Evolutionary conservation across 2,329 filamentous ascomycete genomes (phyloP).

Genomic region (Neofusicoccum umdonicola): DNA sequence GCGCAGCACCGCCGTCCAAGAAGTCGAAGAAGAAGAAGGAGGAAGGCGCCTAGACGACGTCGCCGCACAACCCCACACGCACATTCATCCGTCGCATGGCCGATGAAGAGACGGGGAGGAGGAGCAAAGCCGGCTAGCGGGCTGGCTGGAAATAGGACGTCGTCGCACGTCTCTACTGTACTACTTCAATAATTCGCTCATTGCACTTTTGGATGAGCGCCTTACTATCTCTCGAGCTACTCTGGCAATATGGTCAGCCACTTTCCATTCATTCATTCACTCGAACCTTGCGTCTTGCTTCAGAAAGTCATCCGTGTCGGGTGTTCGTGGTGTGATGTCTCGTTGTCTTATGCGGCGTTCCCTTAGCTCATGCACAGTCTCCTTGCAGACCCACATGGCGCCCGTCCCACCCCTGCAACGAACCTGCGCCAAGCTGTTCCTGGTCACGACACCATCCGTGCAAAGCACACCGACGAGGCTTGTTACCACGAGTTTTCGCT

Average conservation of each 20-base stretch:
- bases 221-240: not conserved
- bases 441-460: not conserved
- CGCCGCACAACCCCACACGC: not conserved
- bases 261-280: not conserved
- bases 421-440: not conserved
- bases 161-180: not conserved
- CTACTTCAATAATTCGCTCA: conserved; percentile 10
- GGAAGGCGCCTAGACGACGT: conserved; percentile 18
- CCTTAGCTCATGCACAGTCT: conserved; percentile 10
- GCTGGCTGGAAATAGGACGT: not conserved
- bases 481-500: not conserved
- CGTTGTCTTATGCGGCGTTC: not conserved
- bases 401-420: not conserved
- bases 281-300: not conserved
- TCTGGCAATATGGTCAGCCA: not conserved
- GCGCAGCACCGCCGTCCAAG: conserved; percentile 43
- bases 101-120: not conserved
- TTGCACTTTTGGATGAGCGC: not conserved
- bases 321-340: conserved; percentile 18
- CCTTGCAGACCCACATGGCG: conserved; percentile 5
- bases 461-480: not conserved
- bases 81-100: not conserved
- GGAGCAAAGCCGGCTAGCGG: not conserved
- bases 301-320: not conserved
- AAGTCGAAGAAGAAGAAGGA: conserved; percentile 40